Conservation (phyloP, 2,329 filamentous ascomycete genomes). For the Aspergillus sp. region DNA sequence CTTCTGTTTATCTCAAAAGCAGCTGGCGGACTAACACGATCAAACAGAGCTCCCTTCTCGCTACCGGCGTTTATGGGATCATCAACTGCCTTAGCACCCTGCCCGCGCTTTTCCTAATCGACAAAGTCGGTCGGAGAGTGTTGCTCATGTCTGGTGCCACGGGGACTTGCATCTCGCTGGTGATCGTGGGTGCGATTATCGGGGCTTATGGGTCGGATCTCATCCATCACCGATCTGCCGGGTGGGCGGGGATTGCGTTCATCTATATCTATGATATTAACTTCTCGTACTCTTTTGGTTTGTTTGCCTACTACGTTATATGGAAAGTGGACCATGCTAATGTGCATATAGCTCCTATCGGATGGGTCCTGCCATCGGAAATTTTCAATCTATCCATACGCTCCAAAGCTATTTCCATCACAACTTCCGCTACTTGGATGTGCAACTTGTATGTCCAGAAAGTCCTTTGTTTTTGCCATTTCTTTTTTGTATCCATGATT, state of each 20-base stretch:
- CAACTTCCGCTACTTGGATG: slow-evolving; percentile 43
- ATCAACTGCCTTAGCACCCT: slow-evolving; percentile 41
- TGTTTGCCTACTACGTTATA: slow-evolving; percentile 3
- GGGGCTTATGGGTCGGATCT: slow-evolving; percentile 34
- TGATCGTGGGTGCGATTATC: slow-evolving; percentile 39
- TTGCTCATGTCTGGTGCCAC: slow-evolving; percentile 40
- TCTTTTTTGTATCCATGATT: not conserved
- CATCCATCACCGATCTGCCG: slow-evolving; percentile 32
- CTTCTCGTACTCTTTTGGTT: slow-evolving; percentile 42
- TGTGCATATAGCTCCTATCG: slow-evolving; percentile 33
- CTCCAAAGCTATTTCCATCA: slow-evolving; percentile 42
- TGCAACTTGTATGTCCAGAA: slow-evolving; percentile 37
- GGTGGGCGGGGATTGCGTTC: slow-evolving; percentile 41
- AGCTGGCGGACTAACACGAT: not conserved
- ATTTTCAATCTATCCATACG: slow-evolving; percentile 43
- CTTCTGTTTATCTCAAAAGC: not conserved
- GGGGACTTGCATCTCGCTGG: slow-evolving; percentile 39
- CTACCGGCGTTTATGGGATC: slow-evolving; percentile 43
- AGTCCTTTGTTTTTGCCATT: not conserved
- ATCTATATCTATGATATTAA: slow-evolving; percentile 43
- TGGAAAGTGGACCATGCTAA: not conserved
- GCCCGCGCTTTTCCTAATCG: slow-evolving; percentile 37
- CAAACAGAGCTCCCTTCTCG: slow-evolving; percentile 34
- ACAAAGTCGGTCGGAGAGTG: slow-evolving; percentile 36
- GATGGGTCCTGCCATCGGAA: slow-evolving; percentile 43